These are phyloP conservation scores for Cicer pinnatifidum DNA, from an alignment of 306 rosid species.

Conservation along the genomic window DNA sequence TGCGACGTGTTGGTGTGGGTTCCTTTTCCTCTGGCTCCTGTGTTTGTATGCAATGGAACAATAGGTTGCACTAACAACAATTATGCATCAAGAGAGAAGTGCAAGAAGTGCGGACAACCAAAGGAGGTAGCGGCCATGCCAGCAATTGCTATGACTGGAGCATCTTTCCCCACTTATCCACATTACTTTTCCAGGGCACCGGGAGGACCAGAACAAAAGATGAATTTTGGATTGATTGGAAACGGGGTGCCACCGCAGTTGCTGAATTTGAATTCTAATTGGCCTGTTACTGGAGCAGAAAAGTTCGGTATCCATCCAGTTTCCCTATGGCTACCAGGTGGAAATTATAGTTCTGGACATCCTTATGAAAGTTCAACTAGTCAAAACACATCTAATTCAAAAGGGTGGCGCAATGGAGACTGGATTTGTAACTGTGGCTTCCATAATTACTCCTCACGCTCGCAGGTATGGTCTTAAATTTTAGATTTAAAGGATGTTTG, in stretches of 20 bases:
- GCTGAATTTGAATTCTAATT: constrained; percentile 61
- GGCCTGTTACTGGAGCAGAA: constrained; percentile 66
- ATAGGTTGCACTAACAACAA: constrained; percentile 99
- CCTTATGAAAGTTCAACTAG: constrained; percentile 56
- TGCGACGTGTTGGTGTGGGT: constrained; percentile 67
- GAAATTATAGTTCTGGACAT: constrained; percentile 59
- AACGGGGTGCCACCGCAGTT: constrained; percentile 57
- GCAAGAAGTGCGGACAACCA: constrained; percentile 95
- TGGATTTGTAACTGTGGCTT: constrained; percentile 96
- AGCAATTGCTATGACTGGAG: constrained; percentile 80
- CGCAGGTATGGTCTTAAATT: constrained; percentile 64
- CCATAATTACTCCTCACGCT: constrained; percentile 88
- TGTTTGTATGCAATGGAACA: constrained; percentile 80
- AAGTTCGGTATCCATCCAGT: constrained; percentile 67
- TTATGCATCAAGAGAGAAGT: constrained; percentile 99
- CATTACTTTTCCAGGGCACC: constrained; percentile 70
- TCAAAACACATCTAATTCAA: constrained; percentile 57
- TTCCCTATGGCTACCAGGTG: constrained; percentile 64
- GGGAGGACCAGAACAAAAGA: constrained; percentile 69
- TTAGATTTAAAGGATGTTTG: constrained; percentile 28
- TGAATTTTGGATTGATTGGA: constrained; percentile 71
- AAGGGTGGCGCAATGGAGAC: constrained; percentile 93
- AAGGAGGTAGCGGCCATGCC: constrained; percentile 97
- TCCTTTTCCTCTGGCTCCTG: constrained; percentile 76
- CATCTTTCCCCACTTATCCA: constrained; percentile 75